Base-by-base conservation (phyloP, 2,329 filamentous ascomycete species). In the Penicillium rolfsii region DNA sequence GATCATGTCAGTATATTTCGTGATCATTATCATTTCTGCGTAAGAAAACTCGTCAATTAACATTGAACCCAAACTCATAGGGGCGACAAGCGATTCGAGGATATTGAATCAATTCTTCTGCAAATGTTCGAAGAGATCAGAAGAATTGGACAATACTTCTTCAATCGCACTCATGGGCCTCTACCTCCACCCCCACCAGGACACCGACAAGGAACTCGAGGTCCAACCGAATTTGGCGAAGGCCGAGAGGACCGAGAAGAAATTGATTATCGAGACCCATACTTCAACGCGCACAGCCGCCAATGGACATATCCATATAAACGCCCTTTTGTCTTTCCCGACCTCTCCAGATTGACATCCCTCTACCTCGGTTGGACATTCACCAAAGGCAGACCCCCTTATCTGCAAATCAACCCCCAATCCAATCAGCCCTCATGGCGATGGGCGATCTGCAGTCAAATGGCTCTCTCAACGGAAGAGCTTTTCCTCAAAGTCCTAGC, bases 111-210 rank as follows among this genome's bases (percentile, higher is more conserved):
- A 22, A 9, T 22, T 9, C 14, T 50, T 14, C 28, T 50, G 46
- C n/a, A 49, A 9, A 49, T 49, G 46, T 49, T 49, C 46, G 35
- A 49, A 35, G 46, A 49, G n/a, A 49, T 49, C 16, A 19, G 19
- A 33, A 49, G 28, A 30, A 49, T 49, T 35, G 46, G 28, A 6
- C 16, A 49, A n/a, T 33, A 49, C 16, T 49, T 49, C 24, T 19
- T 49, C 8, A 26, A 35, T 12, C 28, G 28, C 24, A 11, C 5
- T 9, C 46, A 28, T 35, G 28, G 7, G 19, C 28, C 28, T 49
- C 16, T 8, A 14, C 28, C 28, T 49, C 26, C 16, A 35, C 28
- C 7, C 12, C 14, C 14, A 9, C 40, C n/a, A 8, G 40, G 19
- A 19, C n/a, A 7, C 40, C 43, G 12, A 26, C 43, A 4, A 12